Percentiles rank a stretch among this genome's conserved stretches.
phyloP scores from a whole-genome alignment of 208 protist species.

The Leptomonas seymouri region DNA sequence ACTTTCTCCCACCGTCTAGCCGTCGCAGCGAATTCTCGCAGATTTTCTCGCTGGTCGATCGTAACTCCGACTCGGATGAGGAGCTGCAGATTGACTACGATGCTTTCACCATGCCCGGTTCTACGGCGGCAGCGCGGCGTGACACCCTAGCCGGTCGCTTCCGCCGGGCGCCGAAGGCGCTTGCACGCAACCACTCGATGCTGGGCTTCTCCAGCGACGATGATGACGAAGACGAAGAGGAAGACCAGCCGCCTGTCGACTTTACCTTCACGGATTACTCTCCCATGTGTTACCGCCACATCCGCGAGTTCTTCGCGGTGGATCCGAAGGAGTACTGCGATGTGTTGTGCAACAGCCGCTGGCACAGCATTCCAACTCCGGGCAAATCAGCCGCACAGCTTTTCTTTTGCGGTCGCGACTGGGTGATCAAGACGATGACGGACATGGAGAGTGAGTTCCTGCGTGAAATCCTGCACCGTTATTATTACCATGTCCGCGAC shows the following conservation, averaged over 20 bases:
- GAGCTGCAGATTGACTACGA: constrained; percentile 16
- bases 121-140: background rate
- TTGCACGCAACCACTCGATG: constrained; percentile 1
- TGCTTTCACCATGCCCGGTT: constrained; percentile 2
- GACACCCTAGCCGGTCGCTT: background rate
- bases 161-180: background rate
- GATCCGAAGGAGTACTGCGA: constrained; percentile 76
- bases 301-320: constrained; percentile 87
- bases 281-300: constrained; percentile 92
- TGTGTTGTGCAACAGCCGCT: constrained; percentile 70
- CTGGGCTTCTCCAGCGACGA: constrained; percentile 31
- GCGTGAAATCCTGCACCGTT: constrained; percentile 87
- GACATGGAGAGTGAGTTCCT: constrained; percentile 87
- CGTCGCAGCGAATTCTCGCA: constrained; percentile 2
- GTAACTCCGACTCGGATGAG: constrained; percentile 13
- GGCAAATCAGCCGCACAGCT: constrained; percentile 91
- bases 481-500: constrained; percentile 91
- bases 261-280: constrained; percentile 91
- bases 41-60: constrained; percentile 8
- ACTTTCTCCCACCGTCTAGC: background rate
- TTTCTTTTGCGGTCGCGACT: constrained; percentile 93
- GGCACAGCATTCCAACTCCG: constrained; percentile 89
- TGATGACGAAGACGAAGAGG: constrained; percentile 51
- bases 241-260: constrained; percentile 42
- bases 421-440: constrained; percentile 95